Evolutionary conservation across 2,329 filamentous ascomycete species (phyloP).

Genomic region (Neonectria hederae): DNA sequence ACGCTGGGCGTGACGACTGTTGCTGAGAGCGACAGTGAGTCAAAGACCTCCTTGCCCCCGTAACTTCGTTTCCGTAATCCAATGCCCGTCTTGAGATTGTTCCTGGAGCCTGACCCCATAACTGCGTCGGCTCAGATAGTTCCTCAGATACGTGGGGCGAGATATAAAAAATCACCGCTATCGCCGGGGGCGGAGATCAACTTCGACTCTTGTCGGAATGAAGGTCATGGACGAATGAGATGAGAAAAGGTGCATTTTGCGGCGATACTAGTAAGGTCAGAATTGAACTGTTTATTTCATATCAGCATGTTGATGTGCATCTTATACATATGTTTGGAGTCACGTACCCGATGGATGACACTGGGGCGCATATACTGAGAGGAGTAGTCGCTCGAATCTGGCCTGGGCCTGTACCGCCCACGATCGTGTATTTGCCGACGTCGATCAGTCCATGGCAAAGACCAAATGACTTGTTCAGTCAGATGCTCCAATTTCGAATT

Average conservation of each 20-base stretch:
- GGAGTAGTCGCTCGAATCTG: conserved; percentile 19
- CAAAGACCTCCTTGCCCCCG: conserved; percentile 32
- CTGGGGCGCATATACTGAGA: conserved; percentile 23
- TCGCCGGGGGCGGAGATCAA: conserved; percentile 32
- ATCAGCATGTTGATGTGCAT: conserved; percentile 27
- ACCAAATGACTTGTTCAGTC: conserved; percentile 16
- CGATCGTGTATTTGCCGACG: conserved; percentile 20
- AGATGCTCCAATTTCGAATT: conserved; percentile 35
- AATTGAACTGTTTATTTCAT: conserved; percentile 9
- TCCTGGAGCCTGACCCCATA: conserved; percentile 41
- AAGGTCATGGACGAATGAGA: conserved; percentile 39
- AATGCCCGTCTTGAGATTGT: conserved; percentile 32
- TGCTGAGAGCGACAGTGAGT: conserved; percentile 42
- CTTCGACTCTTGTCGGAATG: conserved; percentile 36
- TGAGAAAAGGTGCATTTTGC: conserved; percentile 41
- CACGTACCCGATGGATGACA: conserved; percentile 25
- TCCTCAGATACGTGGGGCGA: conserved; percentile 27
- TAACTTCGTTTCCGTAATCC: conserved; percentile 38
- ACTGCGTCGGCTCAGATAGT: conserved; percentile 29
- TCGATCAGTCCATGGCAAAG: conserved; percentile 31
- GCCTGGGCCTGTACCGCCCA: conserved; percentile 19
- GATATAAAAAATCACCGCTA: conserved; percentile 29
- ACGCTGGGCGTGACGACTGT: conserved; percentile 33
- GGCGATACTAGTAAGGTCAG: conserved; percentile 15
- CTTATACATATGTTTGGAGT: conserved; percentile 18